Evolutionary conservation across 2,329 filamentous ascomycete species (phyloP).

Genomic region (Trichoderma brevicompactum): DNA sequence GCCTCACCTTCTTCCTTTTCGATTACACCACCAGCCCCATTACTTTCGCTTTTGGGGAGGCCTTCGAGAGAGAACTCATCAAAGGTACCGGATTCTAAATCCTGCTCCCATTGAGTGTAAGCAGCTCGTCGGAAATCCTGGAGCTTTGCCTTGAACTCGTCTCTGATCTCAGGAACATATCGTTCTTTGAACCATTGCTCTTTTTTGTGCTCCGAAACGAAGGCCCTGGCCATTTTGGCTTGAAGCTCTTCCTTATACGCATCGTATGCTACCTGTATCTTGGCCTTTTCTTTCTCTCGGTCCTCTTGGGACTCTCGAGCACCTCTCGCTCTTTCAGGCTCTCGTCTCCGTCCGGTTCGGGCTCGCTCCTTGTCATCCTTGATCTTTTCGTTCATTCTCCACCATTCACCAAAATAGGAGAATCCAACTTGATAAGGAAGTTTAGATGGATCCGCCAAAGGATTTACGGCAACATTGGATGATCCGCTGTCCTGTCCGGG

Average conservation of each 20-base stretch:
- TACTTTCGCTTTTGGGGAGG: constrained; percentile 89
- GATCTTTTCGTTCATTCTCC: constrained; percentile 79
- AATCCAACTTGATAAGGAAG: constrained; percentile 82
- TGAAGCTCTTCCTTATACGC: constrained; percentile 70
- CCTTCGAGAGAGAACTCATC: constrained; percentile 95
- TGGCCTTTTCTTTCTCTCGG: constrained; percentile 76
- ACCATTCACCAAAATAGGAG: constrained; percentile 86
- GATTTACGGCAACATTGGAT: constrained; percentile 59
- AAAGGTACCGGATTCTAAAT: constrained; percentile 82
- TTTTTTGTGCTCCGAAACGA: constrained; percentile 88
- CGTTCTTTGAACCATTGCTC: constrained; percentile 99
- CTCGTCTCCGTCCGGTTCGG: constrained; percentile 69
- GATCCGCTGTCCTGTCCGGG: constrained; percentile 68
- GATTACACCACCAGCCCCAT: constrained; percentile 79
- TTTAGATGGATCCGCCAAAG: constrained; percentile 71
- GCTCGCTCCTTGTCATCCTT: constrained; percentile 78
- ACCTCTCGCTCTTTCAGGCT: constrained; percentile 65
- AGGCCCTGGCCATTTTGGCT: constrained; percentile 81
- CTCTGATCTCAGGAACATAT: constrained; percentile 82
- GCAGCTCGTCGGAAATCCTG: constrained; percentile 77
- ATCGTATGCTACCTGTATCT: constrained; percentile 73
- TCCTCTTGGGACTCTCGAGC: constrained; percentile 72
- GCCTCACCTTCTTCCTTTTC: constrained; percentile 97
- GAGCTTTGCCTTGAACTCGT: constrained; percentile 73
- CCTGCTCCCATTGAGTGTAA: constrained; percentile 87